These are phyloP conservation scores for Colletotrichum chlorophyti DNA, from an alignment of 2,329 filamentous ascomycete genomes.

Conservation along the genomic window DNA sequence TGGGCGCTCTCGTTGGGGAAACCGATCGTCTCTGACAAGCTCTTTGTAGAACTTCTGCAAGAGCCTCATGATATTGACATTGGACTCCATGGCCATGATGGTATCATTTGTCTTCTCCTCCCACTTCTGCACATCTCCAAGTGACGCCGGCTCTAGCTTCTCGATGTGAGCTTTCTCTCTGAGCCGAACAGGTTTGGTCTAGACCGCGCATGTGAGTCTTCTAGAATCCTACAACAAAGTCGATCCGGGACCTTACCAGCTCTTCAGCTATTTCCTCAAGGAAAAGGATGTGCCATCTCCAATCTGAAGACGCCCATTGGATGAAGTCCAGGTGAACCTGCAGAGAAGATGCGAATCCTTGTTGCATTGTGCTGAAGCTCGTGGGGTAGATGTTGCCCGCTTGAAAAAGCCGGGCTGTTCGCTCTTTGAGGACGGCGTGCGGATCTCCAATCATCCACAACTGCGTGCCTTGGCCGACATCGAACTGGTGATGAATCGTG, in stretches of 20 bases:
- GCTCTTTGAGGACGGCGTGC: constrained; percentile 33
- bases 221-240: no score
- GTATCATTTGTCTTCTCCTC: constrained; percentile 45
- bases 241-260: no score
- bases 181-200: neutral
- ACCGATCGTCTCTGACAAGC: constrained; percentile 38
- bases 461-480: constrained; percentile 40
- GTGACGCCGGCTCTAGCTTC: constrained; percentile 18
- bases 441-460: constrained; percentile 51
- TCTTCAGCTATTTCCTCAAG: constrained; percentile 25
- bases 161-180: neutral
- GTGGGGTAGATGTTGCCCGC: constrained; percentile 30
- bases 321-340: neutral
- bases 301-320: constrained; percentile 29
- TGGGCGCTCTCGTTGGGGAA: neutral
- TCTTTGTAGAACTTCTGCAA: constrained; percentile 40
- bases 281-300: constrained; percentile 32
- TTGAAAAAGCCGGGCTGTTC: neutral
- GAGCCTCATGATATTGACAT: constrained; percentile 43
- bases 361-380: constrained; percentile 37
- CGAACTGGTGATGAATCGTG: constrained; percentile 47
- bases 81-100: constrained; percentile 44
- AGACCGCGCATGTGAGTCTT: neutral
- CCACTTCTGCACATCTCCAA: constrained; percentile 42
- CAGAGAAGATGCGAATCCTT: constrained; percentile 33